Percentiles rank a stretch among this genome's conserved stretches.
Evolutionary conservation across 2,329 filamentous ascomycete species (phyloP).

Genomic region (Exophiala xenobiotica): DNA sequence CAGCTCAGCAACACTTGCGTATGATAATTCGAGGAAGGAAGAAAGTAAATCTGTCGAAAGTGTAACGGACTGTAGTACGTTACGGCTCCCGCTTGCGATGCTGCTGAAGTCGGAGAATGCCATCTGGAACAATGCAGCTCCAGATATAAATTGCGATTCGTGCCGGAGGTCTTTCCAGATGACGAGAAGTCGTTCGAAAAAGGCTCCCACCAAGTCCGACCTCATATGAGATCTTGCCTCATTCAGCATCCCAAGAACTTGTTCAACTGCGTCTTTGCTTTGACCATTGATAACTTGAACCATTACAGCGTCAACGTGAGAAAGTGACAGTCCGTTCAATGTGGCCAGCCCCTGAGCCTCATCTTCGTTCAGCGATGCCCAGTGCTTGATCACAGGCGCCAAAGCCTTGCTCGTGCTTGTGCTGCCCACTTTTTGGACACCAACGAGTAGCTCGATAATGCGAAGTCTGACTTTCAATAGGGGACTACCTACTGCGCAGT

Average conservation of each 20-base stretch:
- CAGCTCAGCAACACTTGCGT: slow-evolving; percentile 64
- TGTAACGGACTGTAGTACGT: slow-evolving; percentile 21
- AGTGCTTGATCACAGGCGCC: slow-evolving; percentile 70
- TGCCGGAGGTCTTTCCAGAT: slow-evolving; percentile 62
- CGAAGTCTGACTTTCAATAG: slow-evolving; percentile 67
- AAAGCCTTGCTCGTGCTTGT: slow-evolving; percentile 70
- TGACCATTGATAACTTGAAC: slow-evolving; percentile 55
- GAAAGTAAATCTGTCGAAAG: slow-evolving; percentile 52
- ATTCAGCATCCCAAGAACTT: slow-evolving; percentile 53
- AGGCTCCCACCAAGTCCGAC: slow-evolving; percentile 59
- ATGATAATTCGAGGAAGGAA: slow-evolving; percentile 71
- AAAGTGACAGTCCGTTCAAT: slow-evolving; percentile 48
- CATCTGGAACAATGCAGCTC: slow-evolving; percentile 45
- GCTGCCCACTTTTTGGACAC: slow-evolving; percentile 70
- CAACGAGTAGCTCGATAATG: slow-evolving; percentile 70
- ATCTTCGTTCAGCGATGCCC: slow-evolving; percentile 58
- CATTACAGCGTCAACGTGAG: slow-evolving; percentile 54
- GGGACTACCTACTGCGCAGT: slow-evolving; percentile 69
- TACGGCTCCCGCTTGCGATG: slow-evolving; percentile 25
- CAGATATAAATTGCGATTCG: slow-evolving; percentile 38
- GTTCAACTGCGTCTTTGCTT: slow-evolving; percentile 57
- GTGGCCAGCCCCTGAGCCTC: slow-evolving; percentile 54
- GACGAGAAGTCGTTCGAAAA: slow-evolving; percentile 67
- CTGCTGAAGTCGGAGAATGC: slow-evolving; percentile 36
- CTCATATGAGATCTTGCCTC: slow-evolving; percentile 42